phyloP scores from a whole-genome alignment of 2,329 filamentous ascomycete genomes.

The Botrytis fragariae region DNA sequence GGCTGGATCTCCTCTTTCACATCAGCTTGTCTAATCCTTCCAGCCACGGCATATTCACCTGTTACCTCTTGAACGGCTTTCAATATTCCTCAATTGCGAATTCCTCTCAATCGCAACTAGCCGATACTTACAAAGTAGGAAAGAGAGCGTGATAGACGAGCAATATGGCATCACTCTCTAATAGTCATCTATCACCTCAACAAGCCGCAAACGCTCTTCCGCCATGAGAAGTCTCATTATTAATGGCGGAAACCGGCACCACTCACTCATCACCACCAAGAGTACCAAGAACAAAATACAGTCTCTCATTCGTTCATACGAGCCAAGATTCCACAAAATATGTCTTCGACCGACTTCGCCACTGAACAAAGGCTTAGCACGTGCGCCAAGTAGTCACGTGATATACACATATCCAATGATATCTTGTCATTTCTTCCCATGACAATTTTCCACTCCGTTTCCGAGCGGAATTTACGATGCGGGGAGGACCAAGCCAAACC shows the following conservation, averaged over 20 bases:
- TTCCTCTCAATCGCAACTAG: not conserved
- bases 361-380: not conserved
- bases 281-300: not conserved
- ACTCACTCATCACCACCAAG: not conserved
- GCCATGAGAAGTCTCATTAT: not conserved
- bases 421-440: not conserved
- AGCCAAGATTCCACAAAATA: not conserved
- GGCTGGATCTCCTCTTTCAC: not conserved
- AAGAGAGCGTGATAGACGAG: not conserved
- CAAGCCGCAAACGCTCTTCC: not conserved
- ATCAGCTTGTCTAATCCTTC: not conserved
- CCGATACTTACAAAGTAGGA: not conserved
- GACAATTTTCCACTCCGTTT: not conserved
- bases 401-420: not conserved
- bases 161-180: not conserved
- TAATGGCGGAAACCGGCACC: not conserved
- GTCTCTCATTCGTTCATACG: not conserved
- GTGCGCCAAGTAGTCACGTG: not conserved
- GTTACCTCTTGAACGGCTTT: not conserved
- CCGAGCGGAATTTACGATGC: conserved; percentile 7
- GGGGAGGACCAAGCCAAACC: not conserved
- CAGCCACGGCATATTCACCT: not conserved
- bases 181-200: not conserved
- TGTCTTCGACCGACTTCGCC: not conserved
- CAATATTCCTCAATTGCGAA: not conserved